These are phyloP conservation scores for Salvia miltiorrhiza DNA, from an alignment of 257 asterid species.

Conservation along the genomic window DNA sequence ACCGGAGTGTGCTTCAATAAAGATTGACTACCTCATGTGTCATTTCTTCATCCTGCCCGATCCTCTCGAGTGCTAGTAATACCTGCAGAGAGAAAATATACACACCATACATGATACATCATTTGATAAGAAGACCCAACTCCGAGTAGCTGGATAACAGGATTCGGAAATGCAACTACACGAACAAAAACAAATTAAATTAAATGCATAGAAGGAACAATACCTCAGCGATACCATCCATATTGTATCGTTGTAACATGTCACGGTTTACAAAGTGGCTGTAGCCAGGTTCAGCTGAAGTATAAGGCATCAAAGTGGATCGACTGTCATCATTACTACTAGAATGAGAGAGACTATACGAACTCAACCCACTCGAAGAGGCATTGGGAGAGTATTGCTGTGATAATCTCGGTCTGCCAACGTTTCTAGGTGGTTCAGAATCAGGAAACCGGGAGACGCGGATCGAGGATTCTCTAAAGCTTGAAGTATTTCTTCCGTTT, in stretches of 20 bases:
- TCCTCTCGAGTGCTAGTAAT: constrained; percentile 73
- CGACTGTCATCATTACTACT: constrained; percentile 33
- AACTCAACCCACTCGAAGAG: constrained; percentile 48
- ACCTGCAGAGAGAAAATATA: constrained; percentile 39
- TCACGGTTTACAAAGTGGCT: constrained; percentile 32
- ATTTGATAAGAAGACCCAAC: background rate
- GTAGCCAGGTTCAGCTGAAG: constrained; percentile 35
- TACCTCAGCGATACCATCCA: constrained; percentile 74
- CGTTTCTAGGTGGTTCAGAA: constrained; percentile 27
- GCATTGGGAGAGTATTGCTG: constrained; percentile 26
- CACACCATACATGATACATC: constrained; percentile 2
- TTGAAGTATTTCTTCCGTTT: constrained; percentile 29
- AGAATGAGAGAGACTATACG: constrained; percentile 31
- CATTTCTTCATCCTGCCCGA: constrained; percentile 64
- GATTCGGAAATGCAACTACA: background rate
- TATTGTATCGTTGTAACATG: constrained; percentile 40
- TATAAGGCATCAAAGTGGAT: constrained; percentile 24
- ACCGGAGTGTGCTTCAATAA: too few relatives aligned
- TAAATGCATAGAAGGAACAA: background rate
- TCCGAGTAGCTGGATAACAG: background rate
- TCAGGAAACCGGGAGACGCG: constrained; percentile 24
- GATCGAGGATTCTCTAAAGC: constrained; percentile 29
- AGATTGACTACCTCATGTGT: constrained; percentile 59
- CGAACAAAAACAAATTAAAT: background rate
- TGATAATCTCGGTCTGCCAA: constrained; percentile 28